Percentiles rank a stretch among this genome's conserved stretches.
phyloP scores from a whole-genome alignment of 1,284 basidiomycete genomes.

The Clitocybe nebularis region DNA sequence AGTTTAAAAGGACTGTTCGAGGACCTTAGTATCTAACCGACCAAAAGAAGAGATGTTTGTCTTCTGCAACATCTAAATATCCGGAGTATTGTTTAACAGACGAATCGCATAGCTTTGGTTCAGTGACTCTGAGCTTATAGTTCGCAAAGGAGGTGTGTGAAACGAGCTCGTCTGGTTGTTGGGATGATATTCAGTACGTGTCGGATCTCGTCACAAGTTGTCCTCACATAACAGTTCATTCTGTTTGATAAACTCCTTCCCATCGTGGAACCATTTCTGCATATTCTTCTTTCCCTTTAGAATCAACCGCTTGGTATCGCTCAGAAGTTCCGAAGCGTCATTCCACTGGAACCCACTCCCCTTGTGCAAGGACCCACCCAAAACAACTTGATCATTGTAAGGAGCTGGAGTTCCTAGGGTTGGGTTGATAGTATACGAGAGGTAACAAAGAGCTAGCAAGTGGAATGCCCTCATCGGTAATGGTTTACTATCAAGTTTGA shows the following conservation, averaged over 20 bases:
- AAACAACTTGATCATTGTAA: constrained; percentile 13
- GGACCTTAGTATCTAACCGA: constrained; percentile 26
- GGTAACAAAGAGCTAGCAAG: constrained; percentile 13
- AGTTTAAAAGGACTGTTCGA: background rate
- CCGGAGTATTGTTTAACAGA: constrained; percentile 85
- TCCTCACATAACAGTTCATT: constrained; percentile 57
- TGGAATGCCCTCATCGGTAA: constrained; percentile 15
- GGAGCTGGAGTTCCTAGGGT: constrained; percentile 11
- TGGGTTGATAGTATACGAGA: background rate
- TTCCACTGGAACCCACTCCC: constrained; percentile 1
- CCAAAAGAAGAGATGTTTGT: constrained; percentile 90
- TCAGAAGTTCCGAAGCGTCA: constrained; percentile 27
- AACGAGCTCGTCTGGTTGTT: constrained; percentile 65
- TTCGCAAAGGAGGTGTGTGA: constrained; percentile 67
- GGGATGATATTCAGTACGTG: constrained; percentile 3
- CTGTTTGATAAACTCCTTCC: constrained; percentile 64
- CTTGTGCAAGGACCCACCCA: constrained; percentile 8
- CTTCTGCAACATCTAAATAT: constrained; percentile 84
- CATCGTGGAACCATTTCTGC: constrained; percentile 52
- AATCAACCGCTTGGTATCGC: constrained; percentile 39
- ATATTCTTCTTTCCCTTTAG: constrained; percentile 43
- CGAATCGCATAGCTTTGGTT: constrained; percentile 78
- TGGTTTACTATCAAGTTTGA: too few species aligned
- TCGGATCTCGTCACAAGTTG: background rate
- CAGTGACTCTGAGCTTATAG: constrained; percentile 70